Conservation (phyloP, 129 eudicot species). For the Scalesia atractyloides region DNA sequence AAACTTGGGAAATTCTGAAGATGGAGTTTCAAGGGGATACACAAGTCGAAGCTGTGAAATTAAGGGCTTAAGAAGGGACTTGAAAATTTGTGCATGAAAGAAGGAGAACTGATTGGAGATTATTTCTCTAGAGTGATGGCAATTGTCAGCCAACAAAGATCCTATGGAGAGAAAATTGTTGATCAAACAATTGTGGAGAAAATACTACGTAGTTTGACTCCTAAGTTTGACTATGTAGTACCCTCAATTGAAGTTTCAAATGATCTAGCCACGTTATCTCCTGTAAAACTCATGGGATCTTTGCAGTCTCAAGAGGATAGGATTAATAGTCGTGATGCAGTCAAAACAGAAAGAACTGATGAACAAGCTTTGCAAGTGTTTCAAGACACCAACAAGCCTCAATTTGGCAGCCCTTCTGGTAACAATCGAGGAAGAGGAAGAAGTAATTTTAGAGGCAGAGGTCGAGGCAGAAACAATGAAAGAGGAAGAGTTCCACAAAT, state of each 20-base stretch:
- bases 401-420: too few species aligned
- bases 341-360: too few species aligned
- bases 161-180: not conserved
- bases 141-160: not conserved
- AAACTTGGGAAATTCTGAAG: not conserved
- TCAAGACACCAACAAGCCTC: too few species aligned
- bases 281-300: not conserved
- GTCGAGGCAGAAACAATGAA: too few species aligned
- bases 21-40: not conserved
- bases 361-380: too few species aligned
- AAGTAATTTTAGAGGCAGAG: too few species aligned
- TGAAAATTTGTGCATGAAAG: not conserved
- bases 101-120: not conserved
- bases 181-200: not conserved
- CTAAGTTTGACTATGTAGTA: not conserved
- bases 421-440: too few species aligned
- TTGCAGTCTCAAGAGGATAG: not conserved
- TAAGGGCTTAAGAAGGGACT: not conserved
- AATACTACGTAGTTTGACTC: not conserved
- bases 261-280: not conserved
- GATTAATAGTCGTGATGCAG: too few species aligned
- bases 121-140: not conserved
- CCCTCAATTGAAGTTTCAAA: not conserved
- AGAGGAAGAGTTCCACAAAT: too few species aligned
- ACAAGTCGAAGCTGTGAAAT: not conserved